A percentile compares a stretch with the other conserved stretches of the same genome.
Evolutionary conservation across 1,284 basidiomycete genomes (phyloP).

Genomic region (Puccinia brachypodii): DNA sequence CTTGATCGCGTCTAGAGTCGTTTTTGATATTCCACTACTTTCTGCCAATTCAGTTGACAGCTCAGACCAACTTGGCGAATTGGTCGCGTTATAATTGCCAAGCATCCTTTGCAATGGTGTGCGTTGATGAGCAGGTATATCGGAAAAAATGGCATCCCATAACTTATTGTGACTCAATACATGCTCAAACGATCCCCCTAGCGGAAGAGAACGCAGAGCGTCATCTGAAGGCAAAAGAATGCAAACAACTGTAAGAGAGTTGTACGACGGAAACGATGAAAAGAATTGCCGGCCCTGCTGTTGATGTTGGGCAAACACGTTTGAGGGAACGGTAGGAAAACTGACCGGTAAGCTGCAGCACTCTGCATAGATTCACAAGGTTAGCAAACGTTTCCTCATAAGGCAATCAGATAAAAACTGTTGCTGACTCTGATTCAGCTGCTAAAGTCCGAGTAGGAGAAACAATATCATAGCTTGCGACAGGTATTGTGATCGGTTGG

Average conservation of each 20-base stretch:
- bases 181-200: conserved; percentile 34
- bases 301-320: not conserved
- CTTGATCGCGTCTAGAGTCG: conserved; percentile 22
- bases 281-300: not conserved
- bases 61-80: conserved; percentile 35
- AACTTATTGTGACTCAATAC: conserved; percentile 40
- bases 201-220: conserved; percentile 16
- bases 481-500: conserved; percentile 56
- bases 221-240: conserved; percentile 6
- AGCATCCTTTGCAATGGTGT: conserved; percentile 14
- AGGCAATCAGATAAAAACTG: not conserved
- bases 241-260: not conserved
- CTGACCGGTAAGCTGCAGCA: conserved; percentile 39
- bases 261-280: not conserved
- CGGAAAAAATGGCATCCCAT: conserved; percentile 37
- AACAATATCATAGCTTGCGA: conserved; percentile 57
- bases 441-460: conserved; percentile 55
- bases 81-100: conserved; percentile 18
- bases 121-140: conserved; percentile 33
- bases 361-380: not conserved
- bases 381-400: not conserved
- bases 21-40: conserved; percentile 10
- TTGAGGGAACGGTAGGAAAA: not conserved
- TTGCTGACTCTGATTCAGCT: conserved; percentile 55
- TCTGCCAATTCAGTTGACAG: conserved; percentile 13